A percentile compares a stretch with the other conserved stretches of the same genome.
Evolutionary conservation across 2,329 filamentous ascomycete species (phyloP).

Genomic region (Phaeosphaeriaceae sp.): DNA sequence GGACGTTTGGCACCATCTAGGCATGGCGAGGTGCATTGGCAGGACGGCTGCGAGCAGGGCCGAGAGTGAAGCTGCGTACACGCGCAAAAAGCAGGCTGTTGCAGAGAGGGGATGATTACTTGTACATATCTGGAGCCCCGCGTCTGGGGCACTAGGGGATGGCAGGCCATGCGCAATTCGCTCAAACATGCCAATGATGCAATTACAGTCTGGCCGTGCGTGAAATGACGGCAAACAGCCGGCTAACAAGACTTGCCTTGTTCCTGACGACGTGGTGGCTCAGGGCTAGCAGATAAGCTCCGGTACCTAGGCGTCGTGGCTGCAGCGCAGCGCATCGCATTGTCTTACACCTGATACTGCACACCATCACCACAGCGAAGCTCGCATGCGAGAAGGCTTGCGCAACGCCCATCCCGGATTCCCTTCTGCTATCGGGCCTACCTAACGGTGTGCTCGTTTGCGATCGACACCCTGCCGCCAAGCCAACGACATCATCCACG

Average conservation of each 20-base stretch:
- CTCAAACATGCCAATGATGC: conserved; percentile 1
- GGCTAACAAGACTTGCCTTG: conserved; percentile 6
- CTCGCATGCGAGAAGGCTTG: conserved; percentile 19
- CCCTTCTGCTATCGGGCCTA: conserved; percentile 29
- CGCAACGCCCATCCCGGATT: conserved; percentile 10
- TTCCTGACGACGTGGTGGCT: conserved; percentile 16
- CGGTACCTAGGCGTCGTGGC: conserved; percentile 13
- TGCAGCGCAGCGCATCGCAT: conserved; percentile 15
- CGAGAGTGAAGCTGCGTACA: not conserved
- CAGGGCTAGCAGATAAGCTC: conserved; percentile 27
- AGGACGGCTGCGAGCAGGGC: not conserved
- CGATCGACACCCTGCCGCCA: conserved; percentile 23
- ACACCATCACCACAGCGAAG: conserved; percentile 8
- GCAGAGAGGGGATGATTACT: not conserved
- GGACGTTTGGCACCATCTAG: conserved; percentile 40
- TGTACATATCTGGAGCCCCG: conserved; percentile 17
- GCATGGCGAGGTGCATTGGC: not conserved
- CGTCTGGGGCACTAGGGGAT: conserved; percentile 7
- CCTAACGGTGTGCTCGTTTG: conserved; percentile 22
- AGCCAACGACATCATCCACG: conserved; percentile 34
- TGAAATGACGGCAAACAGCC: not conserved
- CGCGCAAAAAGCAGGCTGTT: conserved; percentile 7
- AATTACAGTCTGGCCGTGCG: not conserved
- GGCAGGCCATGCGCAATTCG: conserved; percentile 1
- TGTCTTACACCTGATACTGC: conserved; percentile 7